phyloP scores from a whole-genome alignment of 169 alveolate species.

The Plasmodium gonderi region DNA sequence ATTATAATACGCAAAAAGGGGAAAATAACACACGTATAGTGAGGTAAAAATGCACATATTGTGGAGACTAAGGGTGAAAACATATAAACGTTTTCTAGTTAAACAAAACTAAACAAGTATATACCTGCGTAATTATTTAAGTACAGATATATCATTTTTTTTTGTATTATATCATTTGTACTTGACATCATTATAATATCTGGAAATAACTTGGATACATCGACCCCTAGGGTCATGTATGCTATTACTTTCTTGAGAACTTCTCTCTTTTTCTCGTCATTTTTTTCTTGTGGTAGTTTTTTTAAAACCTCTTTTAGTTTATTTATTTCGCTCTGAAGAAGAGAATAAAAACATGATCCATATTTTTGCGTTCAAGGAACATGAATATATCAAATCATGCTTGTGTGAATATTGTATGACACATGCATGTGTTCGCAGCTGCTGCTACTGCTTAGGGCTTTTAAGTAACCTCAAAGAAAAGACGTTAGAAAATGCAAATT shows the following conservation, averaged over 20 bases:
- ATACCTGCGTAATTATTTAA: constrained; percentile 93
- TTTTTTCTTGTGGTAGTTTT: constrained; percentile 75
- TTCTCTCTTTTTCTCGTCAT: constrained; percentile 76
- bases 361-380: background rate
- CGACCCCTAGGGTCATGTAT: constrained; percentile 95
- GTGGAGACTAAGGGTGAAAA: background rate
- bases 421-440: background rate
- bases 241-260: constrained; percentile 92
- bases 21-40: background rate
- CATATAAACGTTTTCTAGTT: background rate
- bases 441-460: background rate
- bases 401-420: background rate
- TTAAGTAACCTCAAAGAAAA: background rate
- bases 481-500: background rate
- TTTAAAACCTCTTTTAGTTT: constrained; percentile 70
- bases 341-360: background rate
- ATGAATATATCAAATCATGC: background rate
- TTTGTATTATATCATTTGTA: constrained; percentile 98
- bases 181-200: constrained; percentile 97
- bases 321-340: constrained; percentile 68
- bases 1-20: background rate
- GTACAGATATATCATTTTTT: constrained; percentile 98
- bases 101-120: background rate
- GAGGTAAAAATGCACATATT: too few species aligned
- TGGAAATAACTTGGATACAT: constrained; percentile 96